Evolutionary conservation across 495 filamentous ascomycete genomes (phyloP), one percentile per base, ranked within the genome.

Genomic region (Talaromyces wortmannii): DNA sequence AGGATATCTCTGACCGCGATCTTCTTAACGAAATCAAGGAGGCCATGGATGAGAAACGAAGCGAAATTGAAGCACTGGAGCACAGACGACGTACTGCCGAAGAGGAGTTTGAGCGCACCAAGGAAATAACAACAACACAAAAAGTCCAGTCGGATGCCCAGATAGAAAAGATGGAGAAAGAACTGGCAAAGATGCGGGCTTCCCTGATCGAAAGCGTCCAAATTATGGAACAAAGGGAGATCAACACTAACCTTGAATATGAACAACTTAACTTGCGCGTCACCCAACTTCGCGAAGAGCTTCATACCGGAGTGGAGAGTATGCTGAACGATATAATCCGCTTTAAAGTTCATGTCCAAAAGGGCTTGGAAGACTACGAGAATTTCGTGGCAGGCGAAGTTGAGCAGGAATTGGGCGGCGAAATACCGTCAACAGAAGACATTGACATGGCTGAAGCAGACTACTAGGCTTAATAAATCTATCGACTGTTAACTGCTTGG

Each of bases 141-240:
- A 92, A 94, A 68, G 79, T 92, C 60, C 85, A 84, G 10, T 87
- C 82, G 5, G 94, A 97, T 68, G 83, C 91, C 13, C 92, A 97
- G 67, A 96, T 97, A 62, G 94, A 98, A 72, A 90, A 91, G 76
- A 91, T 97, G 87, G 94, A 97, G 74, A 96, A 95, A 66, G 92
- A 98, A 69, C 74, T 98, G 30, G 88, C 89, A 44, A 91, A 90
- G 75, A 95, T 97, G 90, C 80, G 91, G 54, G 80, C 84, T 3
- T 84, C 86, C 23, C 77, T 97, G 50, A 85, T 79, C n/a, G 92
- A 97, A 66, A 89, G 83, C 44, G 88, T 96, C 54, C 90, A 96
- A 70, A 68, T 95, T 51, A 87, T 95, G 83, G 91, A 96, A 67
- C 92, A 97, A 70, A 81, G 90, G 50, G 91, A 97, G 75, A 96